Conservation (phyloP, 1,284 basidiomycete species). For the Cystobasidium sp. region DNA sequence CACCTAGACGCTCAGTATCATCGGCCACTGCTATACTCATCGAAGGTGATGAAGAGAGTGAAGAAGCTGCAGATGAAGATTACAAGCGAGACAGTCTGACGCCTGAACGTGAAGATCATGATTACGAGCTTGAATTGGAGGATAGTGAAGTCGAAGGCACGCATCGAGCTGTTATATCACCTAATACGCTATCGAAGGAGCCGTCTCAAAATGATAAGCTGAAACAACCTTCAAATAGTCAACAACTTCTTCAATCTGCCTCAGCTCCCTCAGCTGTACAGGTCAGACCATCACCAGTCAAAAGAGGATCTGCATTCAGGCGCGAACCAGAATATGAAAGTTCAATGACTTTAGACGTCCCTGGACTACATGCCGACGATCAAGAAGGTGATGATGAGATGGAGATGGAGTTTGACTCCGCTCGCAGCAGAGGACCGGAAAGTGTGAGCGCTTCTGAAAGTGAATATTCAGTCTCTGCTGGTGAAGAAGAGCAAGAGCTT, state of each 20-base stretch:
- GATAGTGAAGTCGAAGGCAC: slow-evolving; percentile 27
- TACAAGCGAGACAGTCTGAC: neutral
- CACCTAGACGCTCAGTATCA: neutral
- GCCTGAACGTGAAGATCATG: slow-evolving; percentile 26
- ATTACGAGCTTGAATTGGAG: slow-evolving; percentile 42
- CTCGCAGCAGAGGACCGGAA: neutral
- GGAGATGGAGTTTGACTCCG: slow-evolving; percentile 28
- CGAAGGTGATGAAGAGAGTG: slow-evolving; percentile 3
- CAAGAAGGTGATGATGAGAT: slow-evolving; percentile 32
- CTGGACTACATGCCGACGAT: slow-evolving; percentile 25
- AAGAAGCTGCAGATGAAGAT: neutral
- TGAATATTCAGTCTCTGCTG: slow-evolving; percentile 29
- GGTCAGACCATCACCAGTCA: neutral
- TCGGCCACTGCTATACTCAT: slow-evolving; percentile 3
- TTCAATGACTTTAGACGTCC: slow-evolving; percentile 25
- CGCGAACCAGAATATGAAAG: slow-evolving; percentile 34
- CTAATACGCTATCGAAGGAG: slow-evolving; percentile 23
- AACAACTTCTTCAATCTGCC: neutral
- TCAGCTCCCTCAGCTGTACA: neutral
- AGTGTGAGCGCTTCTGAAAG: slow-evolving; percentile 26
- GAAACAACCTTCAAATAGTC: neutral
- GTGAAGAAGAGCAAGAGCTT: slow-evolving; percentile 20
- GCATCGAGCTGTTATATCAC: slow-evolving; percentile 36
- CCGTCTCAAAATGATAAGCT: neutral
- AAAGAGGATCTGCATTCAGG: slow-evolving; percentile 7